A percentile compares a stretch with the other conserved stretches of the same genome.
Conservation (phyloP, 208 protist genomes). For the Strigomonas galati region DNA sequence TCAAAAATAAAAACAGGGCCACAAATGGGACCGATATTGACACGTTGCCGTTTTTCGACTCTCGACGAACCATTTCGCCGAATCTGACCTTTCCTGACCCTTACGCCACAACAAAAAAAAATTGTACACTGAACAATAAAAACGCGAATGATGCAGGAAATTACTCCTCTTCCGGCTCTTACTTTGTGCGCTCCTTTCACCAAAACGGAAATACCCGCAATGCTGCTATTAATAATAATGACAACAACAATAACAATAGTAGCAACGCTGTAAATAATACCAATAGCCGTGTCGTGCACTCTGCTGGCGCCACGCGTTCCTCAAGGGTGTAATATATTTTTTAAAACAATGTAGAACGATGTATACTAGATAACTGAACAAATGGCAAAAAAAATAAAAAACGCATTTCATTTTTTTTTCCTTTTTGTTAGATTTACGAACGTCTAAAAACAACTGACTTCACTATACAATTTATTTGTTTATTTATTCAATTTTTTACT, state of each 20-base stretch:
- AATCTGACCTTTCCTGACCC: no score
- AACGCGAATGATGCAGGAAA: no score
- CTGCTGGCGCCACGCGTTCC: background rate
- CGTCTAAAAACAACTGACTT: background rate
- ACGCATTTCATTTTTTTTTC: background rate
- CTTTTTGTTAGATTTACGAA: background rate
- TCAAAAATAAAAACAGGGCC: no score
- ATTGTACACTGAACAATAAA: no score
- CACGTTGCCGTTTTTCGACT: no score
- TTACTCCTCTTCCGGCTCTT: no score
- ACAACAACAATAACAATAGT: background rate
- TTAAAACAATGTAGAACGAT: slow-evolving; percentile 1
- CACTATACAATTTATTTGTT: background rate
- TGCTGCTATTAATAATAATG: background rate
- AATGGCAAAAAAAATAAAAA: background rate
- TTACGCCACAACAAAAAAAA: no score
- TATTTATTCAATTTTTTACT: background rate
- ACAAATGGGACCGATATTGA: no score
- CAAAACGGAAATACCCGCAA: background rate
- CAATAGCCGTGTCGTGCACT: background rate
- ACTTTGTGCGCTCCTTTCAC: no score
- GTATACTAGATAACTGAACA: background rate
- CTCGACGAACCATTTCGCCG: no score
- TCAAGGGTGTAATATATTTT: slow-evolving; percentile 1
- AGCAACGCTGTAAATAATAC: background rate